phyloP scores from a whole-genome alignment of 768 basidiomycete genomes.

The Boletales sp. region DNA sequence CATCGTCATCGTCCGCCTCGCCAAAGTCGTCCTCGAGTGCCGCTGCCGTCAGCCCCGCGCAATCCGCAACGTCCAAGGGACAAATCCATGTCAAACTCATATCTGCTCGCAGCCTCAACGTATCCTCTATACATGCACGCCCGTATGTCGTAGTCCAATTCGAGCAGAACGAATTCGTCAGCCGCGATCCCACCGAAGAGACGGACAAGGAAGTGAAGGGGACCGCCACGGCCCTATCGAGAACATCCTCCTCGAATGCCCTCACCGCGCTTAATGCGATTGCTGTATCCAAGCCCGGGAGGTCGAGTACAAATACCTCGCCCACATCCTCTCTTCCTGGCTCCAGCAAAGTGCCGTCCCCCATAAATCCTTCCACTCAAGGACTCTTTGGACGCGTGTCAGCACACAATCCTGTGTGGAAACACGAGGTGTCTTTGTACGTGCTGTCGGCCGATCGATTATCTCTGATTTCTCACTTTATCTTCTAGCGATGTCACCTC shows the following conservation, averaged over 20 bases:
- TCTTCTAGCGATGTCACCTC: slow-evolving; percentile 88
- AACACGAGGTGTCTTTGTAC: slow-evolving; percentile 97
- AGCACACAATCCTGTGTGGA: slow-evolving; percentile 94
- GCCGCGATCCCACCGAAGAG: slow-evolving; percentile 82
- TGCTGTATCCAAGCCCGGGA: slow-evolving; percentile 44
- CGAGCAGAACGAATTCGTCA: slow-evolving; percentile 98
- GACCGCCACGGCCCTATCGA: slow-evolving; percentile 54
- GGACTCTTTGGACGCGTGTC: slow-evolving; percentile 63
- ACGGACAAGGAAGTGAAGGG: slow-evolving; percentile 88
- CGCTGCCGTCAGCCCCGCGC: slow-evolving; percentile 12
- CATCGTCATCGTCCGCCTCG: slow-evolving; percentile 42
- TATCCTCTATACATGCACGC: slow-evolving; percentile 57
- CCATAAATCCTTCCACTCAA: slow-evolving; percentile 28
- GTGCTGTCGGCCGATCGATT: slow-evolving; percentile 32
- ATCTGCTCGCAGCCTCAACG: slow-evolving; percentile 79
- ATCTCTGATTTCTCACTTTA: slow-evolving; percentile 17
- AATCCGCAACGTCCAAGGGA: slow-evolving; percentile 47
- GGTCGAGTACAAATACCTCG: slow-evolving; percentile 40
- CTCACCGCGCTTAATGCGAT: slow-evolving; percentile 65
- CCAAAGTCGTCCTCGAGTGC: slow-evolving; percentile 31
- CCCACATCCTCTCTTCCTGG: slow-evolving; percentile 40
- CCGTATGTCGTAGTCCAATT: slow-evolving; percentile 98
- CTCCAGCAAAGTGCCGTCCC: slow-evolving; percentile 36
- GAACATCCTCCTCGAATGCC: slow-evolving; percentile 59
- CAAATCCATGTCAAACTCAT: slow-evolving; percentile 97